These are phyloP conservation scores for Pyrenophora seminiperda DNA, from an alignment of 2,329 filamentous ascomycete species.

Conservation along the genomic window DNA sequence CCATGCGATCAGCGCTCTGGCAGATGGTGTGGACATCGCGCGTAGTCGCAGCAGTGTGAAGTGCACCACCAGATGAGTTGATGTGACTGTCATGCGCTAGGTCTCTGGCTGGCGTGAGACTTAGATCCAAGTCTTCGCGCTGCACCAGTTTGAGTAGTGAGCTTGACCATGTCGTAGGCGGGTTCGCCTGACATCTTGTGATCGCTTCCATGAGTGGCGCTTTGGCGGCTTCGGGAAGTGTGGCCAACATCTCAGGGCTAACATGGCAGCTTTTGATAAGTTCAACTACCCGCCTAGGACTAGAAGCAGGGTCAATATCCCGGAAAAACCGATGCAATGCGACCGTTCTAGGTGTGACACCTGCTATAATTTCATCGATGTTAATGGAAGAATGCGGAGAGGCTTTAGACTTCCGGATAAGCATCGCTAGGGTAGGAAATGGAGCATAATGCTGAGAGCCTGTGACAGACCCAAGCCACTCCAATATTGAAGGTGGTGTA, in stretches of 20 bases:
- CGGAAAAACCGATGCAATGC: conserved; percentile 72
- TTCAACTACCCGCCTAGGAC: conserved; percentile 69
- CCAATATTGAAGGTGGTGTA: conserved; percentile 63
- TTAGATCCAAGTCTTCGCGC: conserved; percentile 73
- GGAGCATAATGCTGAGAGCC: conserved; percentile 37
- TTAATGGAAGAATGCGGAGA: conserved; percentile 47
- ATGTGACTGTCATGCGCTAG: conserved; percentile 33
- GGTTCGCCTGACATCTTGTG: conserved; percentile 79
- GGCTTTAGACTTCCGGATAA: conserved; percentile 45
- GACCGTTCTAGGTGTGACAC: conserved; percentile 60
- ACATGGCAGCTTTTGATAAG: conserved; percentile 74
- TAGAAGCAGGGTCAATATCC: conserved; percentile 43
- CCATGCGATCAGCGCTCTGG: conserved; percentile 65
- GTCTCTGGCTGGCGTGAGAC: conserved; percentile 24
- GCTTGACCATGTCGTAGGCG: conserved; percentile 75
- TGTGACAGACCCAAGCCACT: conserved; percentile 51
- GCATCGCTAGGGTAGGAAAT: conserved; percentile 47
- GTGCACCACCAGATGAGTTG: conserved; percentile 14
- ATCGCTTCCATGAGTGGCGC: conserved; percentile 83
- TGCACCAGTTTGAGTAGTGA: conserved; percentile 76
- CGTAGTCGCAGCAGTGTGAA: conserved; percentile 24
- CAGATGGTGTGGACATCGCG: conserved; percentile 81
- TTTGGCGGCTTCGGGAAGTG: conserved; percentile 82
- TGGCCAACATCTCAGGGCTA: conserved; percentile 71
- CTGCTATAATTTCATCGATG: conserved; percentile 42